Evolutionary conservation across 169 alveolate species (phyloP), one percentile per base, ranked within the genome.

Genomic region (Plasmodium gallinaceum): DNA sequence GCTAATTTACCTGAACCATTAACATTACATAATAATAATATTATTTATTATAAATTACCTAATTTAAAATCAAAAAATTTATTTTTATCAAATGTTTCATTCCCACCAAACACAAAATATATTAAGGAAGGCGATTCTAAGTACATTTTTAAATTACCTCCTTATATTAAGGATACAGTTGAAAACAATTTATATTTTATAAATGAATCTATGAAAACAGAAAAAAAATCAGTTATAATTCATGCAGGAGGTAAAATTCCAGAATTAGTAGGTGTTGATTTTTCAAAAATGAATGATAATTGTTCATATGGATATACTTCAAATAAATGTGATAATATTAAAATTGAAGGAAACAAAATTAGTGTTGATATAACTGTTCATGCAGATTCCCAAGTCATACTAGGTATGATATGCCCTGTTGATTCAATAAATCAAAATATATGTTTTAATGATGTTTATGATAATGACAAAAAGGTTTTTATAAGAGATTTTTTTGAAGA

Each of bases 401-500:
- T 76, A n/a, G 78, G 62, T 7, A 26, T 76, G 6, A 76, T 76
- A 16, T 76, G 89, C 12, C 89, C 89, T 9, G 70, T 76, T 10
- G 45, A 45, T 57, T 62, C 62, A 70, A 76, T 62, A 42, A 76
- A 62, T 68, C 64, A 76, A 42, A 76, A 76, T 8, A 39, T 46
- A 9, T 76, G 89, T 20, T 76, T 76, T 68, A 64, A 76, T 58
- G 71, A 76, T 24, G 48, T 66, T 2, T 76, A 76, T 65, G 70
- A 24, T 32, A 76, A 76, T 9, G 64, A 66, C 18, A 76, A 76
- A 62, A 76, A 76, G 42, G 32, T 45, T 16, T 76, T 64, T 42
- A 76, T 76, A 22, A n/a, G 89, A 52, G 89, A 76, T 46, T 22
- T 45, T 57, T 57, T 76, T 14, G 48, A 76, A 22, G 89, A 76